Evolutionary conservation across 805 yeast species (phyloP), one percentile per base, ranked within the genome.

Genomic region (Wickerhamomyces strasburgensis): DNA sequence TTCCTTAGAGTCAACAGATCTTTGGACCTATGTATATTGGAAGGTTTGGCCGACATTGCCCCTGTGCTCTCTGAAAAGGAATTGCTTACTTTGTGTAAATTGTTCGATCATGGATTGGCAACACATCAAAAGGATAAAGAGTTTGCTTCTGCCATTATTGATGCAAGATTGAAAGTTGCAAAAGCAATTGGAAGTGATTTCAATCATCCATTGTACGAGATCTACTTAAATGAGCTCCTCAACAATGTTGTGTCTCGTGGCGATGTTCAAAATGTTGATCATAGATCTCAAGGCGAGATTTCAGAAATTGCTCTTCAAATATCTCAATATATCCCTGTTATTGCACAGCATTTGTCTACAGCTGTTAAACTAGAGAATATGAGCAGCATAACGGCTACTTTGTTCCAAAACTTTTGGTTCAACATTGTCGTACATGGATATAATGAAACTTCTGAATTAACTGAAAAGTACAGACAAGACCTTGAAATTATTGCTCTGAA

Each of bases 401-500:
- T 80, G 41, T 86, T 90, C 66, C 73, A 94, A 53, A 84, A 93
- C 58, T 78, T 87, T 30, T 93, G 99, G 99, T 87, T 86, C 58
- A 93, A 90, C 53, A 68, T 93, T 70, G 90, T 81, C 4, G 84
- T 89, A 19, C 96, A 93, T 59, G 98, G 98, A 0, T 87, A 80
- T 56, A 72, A 78, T n/a, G 67, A 67, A 38, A 68, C 68, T 26
- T 78, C 93, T 0, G 65, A 67, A 11, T 64, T 79, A 52, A 71
- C 76, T 13, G 60, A 62, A 38, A 61, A 62, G n/a, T 70, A 73
- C 51, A 57, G 60, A 29, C 48, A 48, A 0, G 74, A 75, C 19
- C 67, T 90, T 29, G 67, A 72, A 48, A 65, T 78, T 37, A 83
- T 93, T 47, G 98, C 98, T 1, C 75, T 82, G 56, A 84, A 74